phyloP scores from a whole-genome alignment of 192 early-diverging fungal genomes.

The Linnemannia exigua region DNA sequence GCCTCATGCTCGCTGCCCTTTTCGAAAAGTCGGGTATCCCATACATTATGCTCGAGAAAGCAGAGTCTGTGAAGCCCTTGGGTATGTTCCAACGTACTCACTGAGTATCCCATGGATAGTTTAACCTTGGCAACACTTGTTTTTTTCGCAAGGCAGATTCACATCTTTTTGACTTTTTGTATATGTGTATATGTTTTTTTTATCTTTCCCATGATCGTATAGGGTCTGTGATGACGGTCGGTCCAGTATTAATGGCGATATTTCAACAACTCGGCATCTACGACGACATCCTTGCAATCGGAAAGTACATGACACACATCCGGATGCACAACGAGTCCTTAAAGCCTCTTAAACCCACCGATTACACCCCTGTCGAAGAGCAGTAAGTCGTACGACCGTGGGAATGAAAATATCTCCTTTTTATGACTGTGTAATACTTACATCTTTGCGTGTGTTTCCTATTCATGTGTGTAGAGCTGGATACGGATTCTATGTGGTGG shows the following conservation, averaged over 20 bases:
- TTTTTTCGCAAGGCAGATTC: background rate
- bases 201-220: background rate
- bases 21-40: background rate
- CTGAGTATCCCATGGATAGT: no score
- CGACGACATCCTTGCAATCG: background rate
- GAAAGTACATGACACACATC: conserved; percentile 6
- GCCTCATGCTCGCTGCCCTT: conserved; percentile 11
- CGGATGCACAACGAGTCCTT: background rate
- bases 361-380: background rate
- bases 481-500: background rate
- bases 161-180: no score
- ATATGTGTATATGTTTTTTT: no score
- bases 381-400: background rate
- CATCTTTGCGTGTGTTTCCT: no score
- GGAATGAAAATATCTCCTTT: background rate
- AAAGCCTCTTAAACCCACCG: background rate
- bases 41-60: background rate
- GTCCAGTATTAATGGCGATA: background rate
- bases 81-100: no score
- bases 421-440: no score
- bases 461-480: no score
- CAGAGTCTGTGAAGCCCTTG: background rate
- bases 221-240: conserved; percentile 11
- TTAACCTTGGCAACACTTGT: background rate
- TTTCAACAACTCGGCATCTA: conserved; percentile 13